phyloP scores from a whole-genome alignment of 2,329 filamentous ascomycete genomes.

The Fusarium sp. region DNA sequence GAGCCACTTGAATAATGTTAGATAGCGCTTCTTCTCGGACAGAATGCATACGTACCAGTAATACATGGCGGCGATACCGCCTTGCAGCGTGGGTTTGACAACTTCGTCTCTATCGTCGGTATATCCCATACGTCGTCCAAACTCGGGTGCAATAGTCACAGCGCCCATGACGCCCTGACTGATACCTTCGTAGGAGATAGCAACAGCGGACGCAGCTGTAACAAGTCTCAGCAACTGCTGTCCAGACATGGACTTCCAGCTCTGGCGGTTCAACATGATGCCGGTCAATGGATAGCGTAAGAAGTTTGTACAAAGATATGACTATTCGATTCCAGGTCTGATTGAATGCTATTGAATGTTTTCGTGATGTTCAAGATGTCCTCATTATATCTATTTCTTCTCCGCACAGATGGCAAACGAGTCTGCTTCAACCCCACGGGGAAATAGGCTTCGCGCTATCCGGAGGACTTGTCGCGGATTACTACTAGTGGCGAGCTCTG shows the following conservation, averaged over 20 bases:
- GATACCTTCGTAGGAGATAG: conserved; percentile 49
- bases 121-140: conserved; percentile 38
- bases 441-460: neutral
- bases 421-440: conserved; percentile 4
- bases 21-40: neutral
- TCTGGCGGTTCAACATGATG: conserved; percentile 22
- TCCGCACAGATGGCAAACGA: neutral
- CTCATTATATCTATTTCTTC: conserved; percentile 4
- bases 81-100: conserved; percentile 12
- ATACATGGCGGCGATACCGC: conserved; percentile 17
- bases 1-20: conserved; percentile 49
- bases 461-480: neutral
- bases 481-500: neutral
- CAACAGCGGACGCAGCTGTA: conserved; percentile 27
- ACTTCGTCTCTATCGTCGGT: conserved; percentile 3
- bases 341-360: neutral
- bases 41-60: neutral
- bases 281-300: neutral
- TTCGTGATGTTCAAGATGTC: neutral
- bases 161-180: conserved; percentile 68
- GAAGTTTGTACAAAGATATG: neutral
- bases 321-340: neutral
- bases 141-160: conserved; percentile 60
- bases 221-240: conserved; percentile 31
- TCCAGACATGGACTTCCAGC: conserved; percentile 24